phyloP scores from a whole-genome alignment of 495 filamentous ascomycete species.

The Trichocladium uniseriatum region DNA sequence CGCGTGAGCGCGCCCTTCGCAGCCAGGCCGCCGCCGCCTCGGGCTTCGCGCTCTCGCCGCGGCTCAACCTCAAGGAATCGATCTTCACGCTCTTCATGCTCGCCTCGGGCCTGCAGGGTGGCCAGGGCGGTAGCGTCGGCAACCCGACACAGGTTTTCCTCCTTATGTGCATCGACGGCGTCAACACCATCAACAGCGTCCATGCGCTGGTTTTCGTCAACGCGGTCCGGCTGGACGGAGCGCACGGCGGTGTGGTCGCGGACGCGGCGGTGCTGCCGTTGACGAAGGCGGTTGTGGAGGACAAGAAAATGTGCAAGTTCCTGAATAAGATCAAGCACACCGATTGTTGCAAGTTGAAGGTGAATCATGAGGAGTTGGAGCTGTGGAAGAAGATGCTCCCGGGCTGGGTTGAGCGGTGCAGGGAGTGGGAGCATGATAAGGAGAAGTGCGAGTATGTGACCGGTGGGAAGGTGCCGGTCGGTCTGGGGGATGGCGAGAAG shows the following conservation, averaged over 20 bases:
- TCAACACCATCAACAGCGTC: slow-evolving; percentile 23
- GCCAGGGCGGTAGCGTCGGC: slow-evolving; percentile 5
- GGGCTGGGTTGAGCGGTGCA: slow-evolving; percentile 44
- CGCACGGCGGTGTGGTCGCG: slow-evolving; percentile 34
- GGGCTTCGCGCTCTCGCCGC: slow-evolving; percentile 9
- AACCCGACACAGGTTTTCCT: slow-evolving; percentile 25
- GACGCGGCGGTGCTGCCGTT: slow-evolving; percentile 43
- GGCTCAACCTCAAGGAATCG: slow-evolving; percentile 41
- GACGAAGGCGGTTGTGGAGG: slow-evolving; percentile 19
- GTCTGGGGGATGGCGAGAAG: slow-evolving; percentile 15
- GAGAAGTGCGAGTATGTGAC: slow-evolving; percentile 41
- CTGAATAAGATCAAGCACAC: too few relatives aligned
- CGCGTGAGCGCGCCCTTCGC: slow-evolving; percentile 31
- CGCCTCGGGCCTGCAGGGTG: slow-evolving; percentile 33
- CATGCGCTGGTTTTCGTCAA: slow-evolving; percentile 36
- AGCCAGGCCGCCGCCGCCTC: slow-evolving; percentile 5
- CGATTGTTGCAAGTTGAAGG: too few relatives aligned
- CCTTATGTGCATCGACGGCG: slow-evolving; percentile 21
- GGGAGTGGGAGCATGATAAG: slow-evolving; percentile 40
- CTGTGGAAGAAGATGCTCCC: slow-evolving; percentile 45
- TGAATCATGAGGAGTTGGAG: slow-evolving; percentile 35
- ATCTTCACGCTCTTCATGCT: slow-evolving; percentile 38
- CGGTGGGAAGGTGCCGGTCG: slow-evolving; percentile 19
- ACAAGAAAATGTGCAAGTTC: too few relatives aligned
- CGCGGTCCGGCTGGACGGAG: slow-evolving; percentile 32